Percentiles rank a stretch among this genome's conserved stretches.
phyloP scores from a whole-genome alignment of 2,329 filamentous ascomycete genomes.

The Pyrenochaeta sp. region DNA sequence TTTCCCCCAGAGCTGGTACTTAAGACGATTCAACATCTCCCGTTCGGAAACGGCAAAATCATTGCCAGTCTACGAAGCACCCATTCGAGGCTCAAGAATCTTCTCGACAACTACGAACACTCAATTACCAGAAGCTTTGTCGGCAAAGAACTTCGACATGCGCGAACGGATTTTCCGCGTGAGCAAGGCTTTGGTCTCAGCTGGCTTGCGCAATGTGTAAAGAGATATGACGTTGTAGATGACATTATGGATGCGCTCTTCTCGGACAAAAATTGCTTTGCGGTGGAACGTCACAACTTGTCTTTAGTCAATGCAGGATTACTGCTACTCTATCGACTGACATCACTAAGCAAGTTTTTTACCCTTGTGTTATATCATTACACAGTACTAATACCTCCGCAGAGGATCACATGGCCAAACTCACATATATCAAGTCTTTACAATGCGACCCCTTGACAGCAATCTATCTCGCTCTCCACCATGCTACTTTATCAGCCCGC shows the following conservation, averaged over 20 bases:
- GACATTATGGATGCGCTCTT: constrained; percentile 41
- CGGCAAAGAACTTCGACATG: constrained; percentile 37
- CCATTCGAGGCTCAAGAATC: constrained; percentile 25
- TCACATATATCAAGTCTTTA: constrained; percentile 33
- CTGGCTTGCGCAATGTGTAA: constrained; percentile 41
- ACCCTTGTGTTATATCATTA: background rate
- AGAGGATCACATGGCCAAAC: constrained; percentile 23
- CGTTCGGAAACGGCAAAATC: constrained; percentile 30
- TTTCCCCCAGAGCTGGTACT: constrained; percentile 42
- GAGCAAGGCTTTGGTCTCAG: constrained; percentile 16
- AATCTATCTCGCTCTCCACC: constrained; percentile 39
- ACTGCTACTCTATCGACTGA: constrained; percentile 35
- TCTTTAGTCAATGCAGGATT: constrained; percentile 37
- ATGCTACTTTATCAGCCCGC: constrained; percentile 39
- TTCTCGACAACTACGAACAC: constrained; percentile 36
- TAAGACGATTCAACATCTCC: constrained; percentile 34
- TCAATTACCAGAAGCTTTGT: constrained; percentile 36
- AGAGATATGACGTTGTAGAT: constrained; percentile 41
- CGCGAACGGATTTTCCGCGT: constrained; percentile 36
- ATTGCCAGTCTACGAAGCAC: constrained; percentile 26
- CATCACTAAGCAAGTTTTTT: constrained; percentile 24
- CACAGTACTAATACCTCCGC: constrained; percentile 4
- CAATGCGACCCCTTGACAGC: constrained; percentile 34
- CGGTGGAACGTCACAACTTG: constrained; percentile 35
- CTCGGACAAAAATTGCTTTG: constrained; percentile 36